Base-by-base conservation (phyloP, 305 asterid genomes). In the Fraxinus latifolia region DNA sequence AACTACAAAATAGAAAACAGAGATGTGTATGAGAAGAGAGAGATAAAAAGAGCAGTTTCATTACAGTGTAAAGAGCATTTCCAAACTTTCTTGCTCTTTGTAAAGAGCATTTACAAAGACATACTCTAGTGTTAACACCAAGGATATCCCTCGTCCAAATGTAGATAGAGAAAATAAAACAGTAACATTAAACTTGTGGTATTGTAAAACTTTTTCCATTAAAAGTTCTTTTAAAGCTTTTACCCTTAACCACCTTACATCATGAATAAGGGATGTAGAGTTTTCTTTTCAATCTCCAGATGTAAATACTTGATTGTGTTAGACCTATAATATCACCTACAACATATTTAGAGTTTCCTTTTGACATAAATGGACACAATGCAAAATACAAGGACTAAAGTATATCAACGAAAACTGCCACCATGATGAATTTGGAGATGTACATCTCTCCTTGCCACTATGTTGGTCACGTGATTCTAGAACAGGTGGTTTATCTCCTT, bases 1-100 rank as follows among this genome's bases (percentile, higher is more conserved):
- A 95, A 84, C 99, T 95, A 95, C 84, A 82, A 77, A 87, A 84
- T 84, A 25, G 68, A 79, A 74, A 81, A 75, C 9, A 33, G 9
- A 42, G 8, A 27, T 1, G 31, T 21, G 36, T 33, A 29, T 80
- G 62, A 44, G 82, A 47, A 58, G 19, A 82, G 31, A 71, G 74
- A 55, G 76, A 17, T 80, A 44, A 82, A 42, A 47, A 78, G 23
- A 36, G 19, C 7, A 76, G 25, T 37, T 19, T 39, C 42, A 4
- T 42, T 67, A 68, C 55, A 44, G 34, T 37, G 5, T 9, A 15
- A 44, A 42, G 65, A 4, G 9, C 58, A 17, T 14, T 47, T 39
- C 33, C 55, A 80, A 39, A 27, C 47, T 33, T 84, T 60, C 73
- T 76, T 42, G 65, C 34, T 72, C 58, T 47, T 25, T 36, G 5